Evolutionary conservation across 164 flowering plant species (phyloP), one percentile per base, ranked within the genome.

Genomic region (Sextonia rubra): DNA sequence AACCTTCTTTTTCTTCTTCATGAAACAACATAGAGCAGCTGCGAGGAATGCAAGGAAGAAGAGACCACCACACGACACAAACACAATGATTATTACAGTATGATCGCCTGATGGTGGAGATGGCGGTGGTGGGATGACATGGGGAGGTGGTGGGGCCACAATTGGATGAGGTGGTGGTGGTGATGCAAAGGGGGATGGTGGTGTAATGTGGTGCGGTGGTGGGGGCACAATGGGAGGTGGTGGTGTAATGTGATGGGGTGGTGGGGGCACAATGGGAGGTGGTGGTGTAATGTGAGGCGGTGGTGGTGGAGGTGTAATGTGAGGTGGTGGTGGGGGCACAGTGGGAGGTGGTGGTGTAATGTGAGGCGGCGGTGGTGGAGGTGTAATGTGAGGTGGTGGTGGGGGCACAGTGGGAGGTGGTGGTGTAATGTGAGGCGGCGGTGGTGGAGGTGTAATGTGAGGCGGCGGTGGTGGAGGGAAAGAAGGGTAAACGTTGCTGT

Each of bases 1-100:
- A 48, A 73, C 61, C 69, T 72, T 69, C 67, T 64, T 64, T 52
- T 52, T 52, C 67, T 64, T 75, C 79, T 85, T 88, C 2, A 88
- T 72, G 79, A 79, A 88, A 78, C 90, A 89, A 72, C 80, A 86
- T 23, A 91, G 77, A 62, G 86, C 89, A 25, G 78, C 83, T 0
- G 88, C 64, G 47, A 88, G 84, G 72, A 86, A 84, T 69, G 90
- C 90, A 4, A 89, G 83, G 74, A 89, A 83, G 83, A 88, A 84
- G 26, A 91, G 79, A 25, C 88, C 87, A 22, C 91, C 96, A n/a
- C 88, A 71, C 4, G 89, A 85, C 61, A 85, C 81, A 26, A 90
- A 83, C 56, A 88, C 86, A 1, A 87, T 55, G 7, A 88, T 48
- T 69, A 88, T 81, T 25, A 88, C 77, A 1, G 84, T 74, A 23